These are phyloP conservation scores for Globomyces pollinis-pini DNA, from an alignment of 192 early-diverging fungal species.

Conservation along the genomic window DNA sequence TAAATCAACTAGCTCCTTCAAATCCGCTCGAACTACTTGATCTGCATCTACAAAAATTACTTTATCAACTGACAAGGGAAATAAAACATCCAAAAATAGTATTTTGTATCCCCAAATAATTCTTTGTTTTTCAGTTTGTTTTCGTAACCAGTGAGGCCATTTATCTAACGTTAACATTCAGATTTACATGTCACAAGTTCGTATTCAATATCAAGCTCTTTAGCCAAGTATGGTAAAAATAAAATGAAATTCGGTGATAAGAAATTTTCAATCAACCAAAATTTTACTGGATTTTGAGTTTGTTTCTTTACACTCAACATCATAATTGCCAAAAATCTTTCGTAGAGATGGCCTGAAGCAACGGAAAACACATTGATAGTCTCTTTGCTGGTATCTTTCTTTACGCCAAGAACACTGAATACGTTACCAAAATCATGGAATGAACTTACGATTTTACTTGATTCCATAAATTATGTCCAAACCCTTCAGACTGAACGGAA, in stretches of 20 bases:
- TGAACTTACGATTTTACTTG: slow-evolving; percentile 52
- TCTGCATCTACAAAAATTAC: slow-evolving; percentile 99
- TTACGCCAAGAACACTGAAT: slow-evolving; percentile 14
- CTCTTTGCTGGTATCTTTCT: slow-evolving; percentile 15
- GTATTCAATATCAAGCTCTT: slow-evolving; percentile 82
- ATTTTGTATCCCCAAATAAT: slow-evolving; percentile 99
- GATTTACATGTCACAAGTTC: slow-evolving; percentile 92
- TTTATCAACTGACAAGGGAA: slow-evolving; percentile 84
- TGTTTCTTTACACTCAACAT: slow-evolving; percentile 83
- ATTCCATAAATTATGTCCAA: slow-evolving; percentile 45
- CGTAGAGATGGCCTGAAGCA: slow-evolving; percentile 95
- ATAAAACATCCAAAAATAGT: slow-evolving; percentile 94
- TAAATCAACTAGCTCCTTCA: slow-evolving; percentile 87
- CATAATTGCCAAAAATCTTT: slow-evolving; percentile 97
- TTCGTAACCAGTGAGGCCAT: slow-evolving; percentile 94
- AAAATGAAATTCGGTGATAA: slow-evolving; percentile 93
- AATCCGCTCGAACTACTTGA: slow-evolving; percentile 93
- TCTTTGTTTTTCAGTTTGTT: slow-evolving; percentile 89
- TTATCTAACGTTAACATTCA: too few relatives aligned
- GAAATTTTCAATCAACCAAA: slow-evolving; percentile 99
- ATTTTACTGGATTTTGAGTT: slow-evolving; percentile 87
- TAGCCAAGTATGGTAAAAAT: slow-evolving; percentile 83
- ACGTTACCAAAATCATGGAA: slow-evolving; percentile 33
- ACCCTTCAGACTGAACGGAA: slow-evolving; percentile 16
- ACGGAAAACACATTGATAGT: slow-evolving; percentile 96